Conservation (phyloP, 2,329 filamentous ascomycete species). For the Trichocomaceae sp. region DNA sequence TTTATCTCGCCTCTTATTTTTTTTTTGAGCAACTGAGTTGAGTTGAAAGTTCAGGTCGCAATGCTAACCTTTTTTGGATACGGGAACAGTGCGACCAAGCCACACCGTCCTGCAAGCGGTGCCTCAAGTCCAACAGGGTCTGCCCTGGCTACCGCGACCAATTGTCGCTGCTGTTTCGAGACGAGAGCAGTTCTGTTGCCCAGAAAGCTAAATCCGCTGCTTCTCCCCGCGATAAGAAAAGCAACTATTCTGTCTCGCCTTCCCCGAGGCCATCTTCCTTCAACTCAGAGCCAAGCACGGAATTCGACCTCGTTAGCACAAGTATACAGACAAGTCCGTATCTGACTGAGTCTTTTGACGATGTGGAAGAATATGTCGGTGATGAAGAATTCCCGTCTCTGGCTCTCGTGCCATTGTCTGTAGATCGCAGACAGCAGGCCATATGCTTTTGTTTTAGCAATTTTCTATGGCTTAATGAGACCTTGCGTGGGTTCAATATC, state of each 20-base stretch:
- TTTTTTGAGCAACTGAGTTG: no score
- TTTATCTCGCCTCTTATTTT: no score
- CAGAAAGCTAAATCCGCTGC: slow-evolving; percentile 46
- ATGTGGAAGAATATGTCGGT: slow-evolving; percentile 3
- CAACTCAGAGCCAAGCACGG: not conserved
- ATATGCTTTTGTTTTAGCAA: slow-evolving; percentile 30
- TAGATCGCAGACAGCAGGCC: slow-evolving; percentile 21
- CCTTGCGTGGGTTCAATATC: slow-evolving; percentile 20
- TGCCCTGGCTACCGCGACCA: slow-evolving; percentile 61
- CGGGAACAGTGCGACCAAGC: slow-evolving; percentile 57
- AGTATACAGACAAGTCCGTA: not conserved
- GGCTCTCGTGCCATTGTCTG: not conserved
- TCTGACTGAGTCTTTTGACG: not conserved
- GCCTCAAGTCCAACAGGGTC: slow-evolving; percentile 52
- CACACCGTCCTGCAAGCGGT: slow-evolving; percentile 57
- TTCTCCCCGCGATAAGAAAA: not conserved
- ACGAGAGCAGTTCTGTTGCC: slow-evolving; percentile 58
- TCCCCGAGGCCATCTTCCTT: not conserved
- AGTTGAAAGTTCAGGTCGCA: not conserved
- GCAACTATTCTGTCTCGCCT: no score
- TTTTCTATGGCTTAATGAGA: slow-evolving; percentile 26
- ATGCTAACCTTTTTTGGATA: slow-evolving; percentile 6
- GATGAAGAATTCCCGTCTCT: not conserved
- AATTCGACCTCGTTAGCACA: not conserved
- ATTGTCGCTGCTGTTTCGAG: slow-evolving; percentile 59